Percentiles rank a stretch among this genome's conserved stretches.
These are phyloP conservation scores for Pseudogymnoascus sp. DNA, from an alignment of 2,329 filamentous ascomycete genomes.

Conservation along the genomic window DNA sequence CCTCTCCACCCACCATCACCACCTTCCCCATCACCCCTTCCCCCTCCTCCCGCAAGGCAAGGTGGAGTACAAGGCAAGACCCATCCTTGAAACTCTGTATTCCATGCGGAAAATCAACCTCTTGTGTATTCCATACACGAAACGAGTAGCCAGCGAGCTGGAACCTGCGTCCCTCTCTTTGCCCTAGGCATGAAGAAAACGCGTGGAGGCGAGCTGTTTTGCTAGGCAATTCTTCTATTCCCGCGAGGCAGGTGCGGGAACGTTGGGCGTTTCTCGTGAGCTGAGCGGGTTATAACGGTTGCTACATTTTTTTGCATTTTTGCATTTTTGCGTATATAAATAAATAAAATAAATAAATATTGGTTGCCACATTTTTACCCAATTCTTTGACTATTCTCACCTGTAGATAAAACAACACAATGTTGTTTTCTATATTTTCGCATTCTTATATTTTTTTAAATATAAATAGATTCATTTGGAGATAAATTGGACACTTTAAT, in stretches of 20 bases:
- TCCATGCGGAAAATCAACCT: conserved; percentile 59
- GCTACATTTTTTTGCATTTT: background rate
- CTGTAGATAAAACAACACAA: too few relatives aligned
- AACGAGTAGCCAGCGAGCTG: background rate
- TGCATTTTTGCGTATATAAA: background rate
- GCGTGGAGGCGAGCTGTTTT: background rate
- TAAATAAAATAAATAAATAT: background rate
- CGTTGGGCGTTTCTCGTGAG: background rate
- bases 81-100: conserved; percentile 69
- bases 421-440: too few relatives aligned
- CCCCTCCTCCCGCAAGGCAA: conserved; percentile 56
- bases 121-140: background rate
- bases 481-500: background rate
- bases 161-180: background rate
- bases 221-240: background rate
- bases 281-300: background rate
- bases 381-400: too few relatives aligned
- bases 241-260: background rate
- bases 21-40: background rate
- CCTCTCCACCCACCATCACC: conserved; percentile 34
- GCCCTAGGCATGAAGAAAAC: background rate
- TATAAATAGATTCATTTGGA: too few relatives aligned
- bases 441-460: too few relatives aligned
- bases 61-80: conserved; percentile 71
- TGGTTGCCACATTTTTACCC: too few relatives aligned